A percentile compares a stretch with the other conserved stretches of the same genome.
phyloP scores from a whole-genome alignment of 2,329 filamentous ascomycete species.

The Aspergillus sclerotialis region DNA sequence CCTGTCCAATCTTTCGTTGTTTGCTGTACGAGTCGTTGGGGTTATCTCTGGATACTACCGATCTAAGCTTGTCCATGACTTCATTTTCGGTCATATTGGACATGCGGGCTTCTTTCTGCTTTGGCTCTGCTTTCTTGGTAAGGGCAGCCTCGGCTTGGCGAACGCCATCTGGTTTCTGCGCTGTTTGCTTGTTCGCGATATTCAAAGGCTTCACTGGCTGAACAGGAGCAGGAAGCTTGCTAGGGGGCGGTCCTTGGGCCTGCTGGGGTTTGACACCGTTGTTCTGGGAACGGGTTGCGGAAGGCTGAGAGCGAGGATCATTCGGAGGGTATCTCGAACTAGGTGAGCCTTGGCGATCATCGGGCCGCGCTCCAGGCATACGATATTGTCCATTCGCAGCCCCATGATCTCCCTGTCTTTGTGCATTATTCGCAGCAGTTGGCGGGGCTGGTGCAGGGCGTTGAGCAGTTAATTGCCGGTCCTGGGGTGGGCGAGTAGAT shows the following conservation, averaged over 20 bases:
- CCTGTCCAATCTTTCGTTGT: conserved; percentile 99
- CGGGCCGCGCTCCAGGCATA: conserved; percentile 24
- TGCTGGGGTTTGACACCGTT: conserved; percentile 36
- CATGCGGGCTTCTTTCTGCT: conserved; percentile 92
- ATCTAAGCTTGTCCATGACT: conserved; percentile 91
- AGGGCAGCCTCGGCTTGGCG: conserved; percentile 87
- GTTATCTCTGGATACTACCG: conserved; percentile 92
- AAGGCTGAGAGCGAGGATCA: conserved; percentile 31
- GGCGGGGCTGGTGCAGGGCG: conserved; percentile 74
- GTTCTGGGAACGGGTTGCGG: conserved; percentile 36
- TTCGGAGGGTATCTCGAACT: conserved; percentile 26
- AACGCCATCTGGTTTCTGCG: conserved; percentile 57
- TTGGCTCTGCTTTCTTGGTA: conserved; percentile 69
- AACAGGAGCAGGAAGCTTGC: conserved; percentile 51
- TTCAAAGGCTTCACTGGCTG: conserved; percentile 69
- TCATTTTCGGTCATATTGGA: conserved; percentile 96
- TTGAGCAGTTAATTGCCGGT: conserved; percentile 60
- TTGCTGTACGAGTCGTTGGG: conserved; percentile 95
- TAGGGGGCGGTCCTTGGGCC: conserved; percentile 45
- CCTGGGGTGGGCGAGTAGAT: conserved; percentile 46
- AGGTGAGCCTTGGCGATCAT: conserved; percentile 31
- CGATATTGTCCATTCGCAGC: conserved; percentile 30
- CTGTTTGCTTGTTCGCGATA: conserved; percentile 59
- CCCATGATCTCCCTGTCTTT: conserved; percentile 13
- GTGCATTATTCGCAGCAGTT: conserved; percentile 29